phyloP scores from a whole-genome alignment of 2,329 filamentous ascomycete species.

The Penicillium sp. region DNA sequence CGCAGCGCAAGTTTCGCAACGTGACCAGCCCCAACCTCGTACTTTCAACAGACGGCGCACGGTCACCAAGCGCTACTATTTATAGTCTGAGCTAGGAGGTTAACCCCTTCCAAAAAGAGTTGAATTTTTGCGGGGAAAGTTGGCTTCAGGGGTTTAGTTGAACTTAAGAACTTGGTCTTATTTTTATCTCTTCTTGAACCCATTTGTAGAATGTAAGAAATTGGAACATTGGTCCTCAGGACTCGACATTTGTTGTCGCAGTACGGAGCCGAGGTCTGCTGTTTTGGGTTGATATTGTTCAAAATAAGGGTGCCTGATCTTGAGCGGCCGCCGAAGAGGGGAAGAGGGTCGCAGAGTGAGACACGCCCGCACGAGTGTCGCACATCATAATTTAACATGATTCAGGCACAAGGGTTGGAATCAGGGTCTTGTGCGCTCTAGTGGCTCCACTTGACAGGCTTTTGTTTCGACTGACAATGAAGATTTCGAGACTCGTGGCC shows the following conservation, averaged over 20 bases:
- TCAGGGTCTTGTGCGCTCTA: not conserved
- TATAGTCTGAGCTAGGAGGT: not conserved
- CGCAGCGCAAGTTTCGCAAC: not conserved
- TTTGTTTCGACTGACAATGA: not conserved
- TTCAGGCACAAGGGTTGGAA: constrained; percentile 3
- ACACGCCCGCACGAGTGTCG: not conserved
- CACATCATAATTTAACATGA: constrained; percentile 13
- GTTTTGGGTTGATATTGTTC: not conserved
- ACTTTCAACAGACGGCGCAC: too few species aligned
- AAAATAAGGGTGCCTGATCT: not conserved
- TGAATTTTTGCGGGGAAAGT: not conserved
- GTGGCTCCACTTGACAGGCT: not conserved
- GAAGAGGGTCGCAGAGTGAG: not conserved
- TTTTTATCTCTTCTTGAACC: not conserved
- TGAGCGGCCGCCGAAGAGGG: not conserved
- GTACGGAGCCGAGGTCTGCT: too few species aligned
- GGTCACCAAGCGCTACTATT: not conserved
- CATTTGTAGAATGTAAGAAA: not conserved
- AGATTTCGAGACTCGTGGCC: not conserved
- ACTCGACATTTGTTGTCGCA: too few species aligned
- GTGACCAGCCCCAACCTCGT: not conserved
- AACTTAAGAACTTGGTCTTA: not conserved
- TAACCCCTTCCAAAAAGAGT: not conserved
- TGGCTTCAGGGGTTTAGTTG: not conserved
- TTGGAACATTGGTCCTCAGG: too few species aligned